These are phyloP conservation scores for Haplographium delicatum DNA, from an alignment of 495 filamentous ascomycete species.

Conservation along the genomic window DNA sequence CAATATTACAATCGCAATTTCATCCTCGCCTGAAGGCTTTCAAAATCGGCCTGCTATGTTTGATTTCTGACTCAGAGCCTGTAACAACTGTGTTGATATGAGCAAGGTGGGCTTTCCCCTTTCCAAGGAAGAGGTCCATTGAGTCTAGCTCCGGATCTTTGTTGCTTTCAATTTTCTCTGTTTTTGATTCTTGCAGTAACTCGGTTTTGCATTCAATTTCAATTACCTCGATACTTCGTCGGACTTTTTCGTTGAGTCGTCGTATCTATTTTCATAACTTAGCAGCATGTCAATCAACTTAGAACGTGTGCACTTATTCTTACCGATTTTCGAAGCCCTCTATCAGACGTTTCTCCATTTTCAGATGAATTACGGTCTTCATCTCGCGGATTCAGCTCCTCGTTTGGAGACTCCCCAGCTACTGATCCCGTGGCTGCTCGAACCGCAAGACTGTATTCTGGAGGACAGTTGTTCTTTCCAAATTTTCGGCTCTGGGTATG, in stretches of 20 bases:
- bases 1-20: no score
- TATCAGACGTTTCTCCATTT: background rate
- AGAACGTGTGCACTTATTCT: background rate
- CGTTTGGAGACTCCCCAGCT: no score
- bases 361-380: background rate
- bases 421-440: background rate
- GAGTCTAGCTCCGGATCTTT: no score
- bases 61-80: no score
- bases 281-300: background rate
- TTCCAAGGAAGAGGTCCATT: no score
- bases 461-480: background rate
- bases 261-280: slow-evolving; percentile 1
- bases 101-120: no score
- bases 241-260: background rate
- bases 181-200: slow-evolving; percentile 9
- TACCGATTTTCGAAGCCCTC: background rate
- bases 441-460: background rate
- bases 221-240: slow-evolving; percentile 2
- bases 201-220: slow-evolving; percentile 5
- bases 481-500: slow-evolving; percentile 3
- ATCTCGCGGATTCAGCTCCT: no score
- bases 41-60: no score
- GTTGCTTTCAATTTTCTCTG: background rate
- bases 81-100: no score
- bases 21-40: no score